A percentile compares a stretch with the other conserved stretches of the same genome.
Conservation (phyloP, 2,329 filamentous ascomycete genomes). For the Aspergillus pseudotamarii region DNA sequence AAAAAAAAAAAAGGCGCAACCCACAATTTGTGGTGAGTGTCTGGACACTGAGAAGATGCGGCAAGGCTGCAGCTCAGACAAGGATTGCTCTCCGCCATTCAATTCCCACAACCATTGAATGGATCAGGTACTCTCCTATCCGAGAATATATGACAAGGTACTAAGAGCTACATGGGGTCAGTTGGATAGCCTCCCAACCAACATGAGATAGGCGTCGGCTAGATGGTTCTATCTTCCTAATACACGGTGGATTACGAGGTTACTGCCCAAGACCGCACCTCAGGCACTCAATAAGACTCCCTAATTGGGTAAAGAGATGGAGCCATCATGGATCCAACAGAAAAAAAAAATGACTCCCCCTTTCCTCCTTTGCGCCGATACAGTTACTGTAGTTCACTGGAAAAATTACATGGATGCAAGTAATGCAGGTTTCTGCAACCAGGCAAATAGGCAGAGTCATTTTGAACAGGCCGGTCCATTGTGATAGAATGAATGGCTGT, state of each 20-base stretch:
- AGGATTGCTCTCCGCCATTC: conserved; percentile 18
- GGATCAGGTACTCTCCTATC: neutral
- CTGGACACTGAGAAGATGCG: conserved; percentile 10
- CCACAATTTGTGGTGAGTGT: neutral
- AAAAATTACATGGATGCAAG: neutral
- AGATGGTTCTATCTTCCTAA: conserved; percentile 5
- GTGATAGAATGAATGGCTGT: neutral
- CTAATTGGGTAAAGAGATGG: neutral
- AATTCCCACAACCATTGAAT: conserved; percentile 5
- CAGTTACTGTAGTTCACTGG: neutral
- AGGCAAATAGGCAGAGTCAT: neutral
- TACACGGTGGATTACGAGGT: neutral
- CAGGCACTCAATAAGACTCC: conserved; percentile 1
- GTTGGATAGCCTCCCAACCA: too few species aligned
- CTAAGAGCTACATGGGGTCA: neutral
- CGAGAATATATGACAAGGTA: neutral
- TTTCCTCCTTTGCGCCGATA: conserved; percentile 7
- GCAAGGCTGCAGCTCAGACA: conserved; percentile 20
- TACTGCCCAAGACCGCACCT: neutral
- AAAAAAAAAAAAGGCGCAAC: conserved; percentile 1
- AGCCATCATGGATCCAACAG: neutral
- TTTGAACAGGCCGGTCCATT: neutral
- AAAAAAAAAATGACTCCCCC: conserved; percentile 3
- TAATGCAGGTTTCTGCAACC: neutral
- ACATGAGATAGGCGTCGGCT: neutral